A percentile compares a stretch with the other conserved stretches of the same genome.
Conservation (phyloP, 2,329 filamentous ascomycete species). For the Phaeosphaeriaceae sp. region DNA sequence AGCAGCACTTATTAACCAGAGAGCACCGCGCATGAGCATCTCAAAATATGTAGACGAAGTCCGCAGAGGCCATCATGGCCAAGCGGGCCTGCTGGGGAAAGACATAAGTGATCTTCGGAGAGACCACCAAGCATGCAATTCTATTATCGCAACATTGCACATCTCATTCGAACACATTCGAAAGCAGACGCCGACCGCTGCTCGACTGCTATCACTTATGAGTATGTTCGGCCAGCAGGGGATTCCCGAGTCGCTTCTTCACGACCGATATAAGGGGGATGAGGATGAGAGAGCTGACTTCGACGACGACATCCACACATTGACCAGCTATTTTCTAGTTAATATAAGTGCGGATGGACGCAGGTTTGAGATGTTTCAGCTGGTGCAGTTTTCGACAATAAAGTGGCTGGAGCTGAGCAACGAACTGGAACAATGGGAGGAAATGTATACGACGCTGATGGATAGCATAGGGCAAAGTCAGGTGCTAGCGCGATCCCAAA, state of each 20-base stretch:
- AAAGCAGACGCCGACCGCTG: slow-evolving; percentile 35
- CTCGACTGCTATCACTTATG: slow-evolving; percentile 52
- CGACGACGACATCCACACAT: slow-evolving; percentile 23
- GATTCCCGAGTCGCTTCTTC: slow-evolving; percentile 30
- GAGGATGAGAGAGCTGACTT: slow-evolving; percentile 6
- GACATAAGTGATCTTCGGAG: slow-evolving; percentile 11
- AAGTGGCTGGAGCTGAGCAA: slow-evolving; percentile 26
- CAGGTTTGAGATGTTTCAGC: slow-evolving; percentile 24
- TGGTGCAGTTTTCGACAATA: slow-evolving; percentile 18
- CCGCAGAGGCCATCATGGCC: slow-evolving; percentile 5
- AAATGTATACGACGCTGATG: too few relatives aligned
- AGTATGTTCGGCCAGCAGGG: neutral
- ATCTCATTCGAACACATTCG: slow-evolving; percentile 46
- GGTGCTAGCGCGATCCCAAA: too few relatives aligned
- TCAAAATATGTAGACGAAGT: slow-evolving; percentile 43
- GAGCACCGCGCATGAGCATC: slow-evolving; percentile 5
- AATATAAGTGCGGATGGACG: slow-evolving; percentile 1
- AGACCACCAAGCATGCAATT: slow-evolving; percentile 9
- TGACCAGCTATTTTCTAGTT: slow-evolving; percentile 23
- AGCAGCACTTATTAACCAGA: slow-evolving; percentile 21
- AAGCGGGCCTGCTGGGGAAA: slow-evolving; percentile 3
- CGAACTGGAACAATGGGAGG: slow-evolving; percentile 21
- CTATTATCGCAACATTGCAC: slow-evolving; percentile 47
- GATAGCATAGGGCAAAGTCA: too few relatives aligned
- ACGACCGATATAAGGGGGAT: slow-evolving; percentile 8